A percentile compares a stretch with the other conserved stretches of the same genome.
Evolutionary conservation across 805 yeast genomes (phyloP).

Genomic region (Lachancea thermotolerans): DNA sequence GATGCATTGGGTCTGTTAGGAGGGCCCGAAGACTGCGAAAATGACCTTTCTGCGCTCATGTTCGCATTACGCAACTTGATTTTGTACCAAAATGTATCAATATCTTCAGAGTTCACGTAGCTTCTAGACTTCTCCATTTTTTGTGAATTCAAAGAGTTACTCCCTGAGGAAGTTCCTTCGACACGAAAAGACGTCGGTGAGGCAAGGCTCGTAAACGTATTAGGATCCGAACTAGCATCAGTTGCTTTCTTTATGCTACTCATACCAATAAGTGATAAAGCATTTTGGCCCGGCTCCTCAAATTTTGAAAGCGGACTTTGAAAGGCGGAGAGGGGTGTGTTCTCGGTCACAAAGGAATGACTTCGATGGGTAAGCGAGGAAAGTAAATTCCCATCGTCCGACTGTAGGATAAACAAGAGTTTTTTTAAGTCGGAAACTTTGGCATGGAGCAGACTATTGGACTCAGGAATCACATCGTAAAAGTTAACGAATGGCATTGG

Average conservation of each 20-base stretch:
- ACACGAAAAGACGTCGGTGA: neutral
- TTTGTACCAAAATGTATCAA: constrained; percentile 11
- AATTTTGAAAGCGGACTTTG: too few relatives aligned
- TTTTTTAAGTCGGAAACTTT: constrained; percentile 19
- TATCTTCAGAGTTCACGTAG: constrained; percentile 10
- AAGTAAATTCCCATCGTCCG: constrained; percentile 13
- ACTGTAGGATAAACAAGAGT: constrained; percentile 13
- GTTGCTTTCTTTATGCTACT: too few relatives aligned
- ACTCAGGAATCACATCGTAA: constrained; percentile 18
- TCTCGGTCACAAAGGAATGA: too few relatives aligned
- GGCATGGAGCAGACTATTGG: constrained; percentile 19
- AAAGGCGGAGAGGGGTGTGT: too few relatives aligned
- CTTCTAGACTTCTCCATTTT: neutral
- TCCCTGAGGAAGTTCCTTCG: neutral
- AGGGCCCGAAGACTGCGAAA: neutral
- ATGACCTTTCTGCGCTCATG: neutral
- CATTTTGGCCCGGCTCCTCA: too few relatives aligned
- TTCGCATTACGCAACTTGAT: constrained; percentile 6
- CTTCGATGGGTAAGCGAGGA: neutral
- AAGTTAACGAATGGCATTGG: constrained; percentile 10
- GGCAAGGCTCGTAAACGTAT: too few relatives aligned
- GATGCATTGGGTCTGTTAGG: neutral
- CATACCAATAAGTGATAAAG: too few relatives aligned
- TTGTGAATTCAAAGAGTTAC: neutral
- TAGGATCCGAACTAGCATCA: too few relatives aligned